Conservation (phyloP, 495 filamentous ascomycete species). For the Penicillium daleae region DNA sequence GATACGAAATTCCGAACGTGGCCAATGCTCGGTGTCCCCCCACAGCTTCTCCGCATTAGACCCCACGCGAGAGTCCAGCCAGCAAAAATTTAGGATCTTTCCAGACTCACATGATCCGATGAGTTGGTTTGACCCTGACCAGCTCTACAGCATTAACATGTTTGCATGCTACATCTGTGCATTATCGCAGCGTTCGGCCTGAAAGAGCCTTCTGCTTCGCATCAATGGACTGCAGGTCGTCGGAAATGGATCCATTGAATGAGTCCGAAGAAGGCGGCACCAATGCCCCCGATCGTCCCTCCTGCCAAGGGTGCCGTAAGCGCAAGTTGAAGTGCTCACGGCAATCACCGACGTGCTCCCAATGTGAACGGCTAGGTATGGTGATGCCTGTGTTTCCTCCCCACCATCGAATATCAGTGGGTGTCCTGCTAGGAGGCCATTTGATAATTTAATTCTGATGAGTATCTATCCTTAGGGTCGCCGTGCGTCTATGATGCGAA, state of each 20-base stretch:
- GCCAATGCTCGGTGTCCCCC: background rate
- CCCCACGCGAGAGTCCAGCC: background rate
- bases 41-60: background rate
- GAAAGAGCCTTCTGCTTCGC: background rate
- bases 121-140: background rate
- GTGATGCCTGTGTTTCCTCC: background rate
- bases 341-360: background rate
- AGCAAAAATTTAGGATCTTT: background rate
- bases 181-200: too few relatives aligned
- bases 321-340: slow-evolving; percentile 1
- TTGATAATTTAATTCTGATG: background rate
- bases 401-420: background rate
- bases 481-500: background rate
- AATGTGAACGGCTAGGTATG: background rate
- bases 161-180: background rate
- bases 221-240: background rate
- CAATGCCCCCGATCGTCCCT: background rate
- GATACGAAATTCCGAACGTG: background rate
- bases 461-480: background rate
- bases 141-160: background rate
- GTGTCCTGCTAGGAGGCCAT: background rate
- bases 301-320: background rate
- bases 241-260: background rate
- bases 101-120: background rate
- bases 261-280: background rate